phyloP scores from a whole-genome alignment of 345 rosid species.

The Lepidium africanum region DNA sequence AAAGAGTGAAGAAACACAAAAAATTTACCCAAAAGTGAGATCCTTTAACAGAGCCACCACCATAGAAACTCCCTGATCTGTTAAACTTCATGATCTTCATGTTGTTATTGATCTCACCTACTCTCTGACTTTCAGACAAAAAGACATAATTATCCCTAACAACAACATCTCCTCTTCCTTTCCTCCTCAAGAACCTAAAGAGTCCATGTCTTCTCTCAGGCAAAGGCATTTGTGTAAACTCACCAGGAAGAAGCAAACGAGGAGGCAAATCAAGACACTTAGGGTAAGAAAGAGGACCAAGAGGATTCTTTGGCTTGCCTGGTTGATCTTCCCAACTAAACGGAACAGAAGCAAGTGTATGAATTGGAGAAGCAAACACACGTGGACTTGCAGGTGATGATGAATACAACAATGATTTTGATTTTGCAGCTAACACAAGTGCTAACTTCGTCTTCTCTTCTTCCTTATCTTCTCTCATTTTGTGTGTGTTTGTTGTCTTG shows the following conservation, averaged over 20 bases:
- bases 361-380: slow-evolving; percentile 53
- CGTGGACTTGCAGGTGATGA: slow-evolving; percentile 52
- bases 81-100: slow-evolving; percentile 32
- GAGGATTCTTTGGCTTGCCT: slow-evolving; percentile 62
- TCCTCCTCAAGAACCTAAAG: slow-evolving; percentile 43
- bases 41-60: slow-evolving; percentile 28
- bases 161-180: slow-evolving; percentile 38
- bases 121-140: slow-evolving; percentile 38
- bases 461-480: slow-evolving; percentile 28
- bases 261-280: slow-evolving; percentile 66
- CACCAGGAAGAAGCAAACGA: slow-evolving; percentile 39
- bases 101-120: slow-evolving; percentile 20
- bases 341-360: slow-evolving; percentile 63
- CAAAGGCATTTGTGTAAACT: slow-evolving; percentile 36
- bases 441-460: slow-evolving; percentile 39
- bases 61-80: slow-evolving; percentile 39
- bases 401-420: slow-evolving; percentile 22
- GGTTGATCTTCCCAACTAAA: slow-evolving; percentile 91
- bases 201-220: slow-evolving; percentile 37
- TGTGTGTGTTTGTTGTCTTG: neutral
- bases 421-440: slow-evolving; percentile 31
- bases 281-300: slow-evolving; percentile 24
- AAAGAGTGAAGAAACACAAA: neutral
- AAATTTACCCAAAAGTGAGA: slow-evolving; percentile 66
- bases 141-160: slow-evolving; percentile 53